phyloP scores from a whole-genome alignment of 116 monocot genomes.

The Trichopus zeylanicus region DNA sequence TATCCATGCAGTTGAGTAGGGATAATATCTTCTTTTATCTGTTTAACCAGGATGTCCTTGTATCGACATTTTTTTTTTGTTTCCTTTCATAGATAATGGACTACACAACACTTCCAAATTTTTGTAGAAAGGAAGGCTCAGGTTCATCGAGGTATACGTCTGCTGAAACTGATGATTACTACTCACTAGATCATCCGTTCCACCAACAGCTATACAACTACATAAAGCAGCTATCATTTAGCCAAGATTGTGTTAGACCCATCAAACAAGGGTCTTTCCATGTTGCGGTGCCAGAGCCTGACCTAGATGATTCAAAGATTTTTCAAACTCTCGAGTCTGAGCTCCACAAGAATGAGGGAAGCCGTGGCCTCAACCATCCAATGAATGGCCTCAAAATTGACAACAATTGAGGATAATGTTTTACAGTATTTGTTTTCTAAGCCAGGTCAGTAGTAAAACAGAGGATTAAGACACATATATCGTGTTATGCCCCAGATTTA shows the following conservation, averaged over 20 bases:
- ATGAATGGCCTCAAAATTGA: background rate
- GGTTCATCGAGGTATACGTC: constrained; percentile 41
- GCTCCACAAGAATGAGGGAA: constrained; percentile 50
- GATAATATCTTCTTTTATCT: too few species aligned
- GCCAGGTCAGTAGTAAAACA: too few species aligned
- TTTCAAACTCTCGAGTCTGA: constrained; percentile 57
- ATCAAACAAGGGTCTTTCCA: constrained; percentile 74
- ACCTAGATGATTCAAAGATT: constrained; percentile 33
- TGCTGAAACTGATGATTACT: constrained; percentile 32
- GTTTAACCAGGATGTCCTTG: too few species aligned
- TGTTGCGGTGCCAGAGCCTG: constrained; percentile 56
- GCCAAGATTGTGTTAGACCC: constrained; percentile 2
- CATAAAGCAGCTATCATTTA: constrained; percentile 39
- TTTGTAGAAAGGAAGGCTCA: constrained; percentile 65
- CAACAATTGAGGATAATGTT: too few species aligned
- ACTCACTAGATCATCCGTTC: constrained; percentile 74
- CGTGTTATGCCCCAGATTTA: background rate
- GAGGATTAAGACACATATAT: too few species aligned
- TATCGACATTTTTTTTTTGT: too few species aligned
- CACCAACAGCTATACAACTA: constrained; percentile 76
- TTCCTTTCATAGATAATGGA: constrained; percentile 62
- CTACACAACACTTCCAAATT: constrained; percentile 56
- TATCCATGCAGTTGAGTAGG: too few species aligned
- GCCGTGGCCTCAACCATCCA: constrained; percentile 17
- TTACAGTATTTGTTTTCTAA: too few species aligned